Evolutionary conservation across 2,329 filamentous ascomycete genomes (phyloP).

Genomic region (Aspergillus sp.): DNA sequence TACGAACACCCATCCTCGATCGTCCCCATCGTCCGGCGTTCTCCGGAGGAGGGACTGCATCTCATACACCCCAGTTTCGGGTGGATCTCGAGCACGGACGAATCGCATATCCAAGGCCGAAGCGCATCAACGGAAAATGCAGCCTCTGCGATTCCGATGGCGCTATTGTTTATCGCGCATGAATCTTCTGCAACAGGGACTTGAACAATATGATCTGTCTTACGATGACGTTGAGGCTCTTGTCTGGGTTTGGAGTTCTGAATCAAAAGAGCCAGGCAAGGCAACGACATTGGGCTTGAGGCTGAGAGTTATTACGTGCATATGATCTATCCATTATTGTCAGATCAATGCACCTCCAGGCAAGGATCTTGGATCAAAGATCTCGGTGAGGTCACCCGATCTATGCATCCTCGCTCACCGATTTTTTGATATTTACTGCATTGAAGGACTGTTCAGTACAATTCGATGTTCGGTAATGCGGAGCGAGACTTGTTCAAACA

Average conservation of each 20-base stretch:
- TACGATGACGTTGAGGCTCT: not conserved
- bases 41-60: not conserved
- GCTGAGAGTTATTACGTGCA: conserved; percentile 2
- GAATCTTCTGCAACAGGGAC: not conserved
- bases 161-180: not conserved
- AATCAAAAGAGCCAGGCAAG: not conserved
- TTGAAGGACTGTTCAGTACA: not conserved
- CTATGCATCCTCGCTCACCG: not conserved
- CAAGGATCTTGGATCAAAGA: not conserved
- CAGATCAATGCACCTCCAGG: not conserved
- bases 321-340: conserved; percentile 1
- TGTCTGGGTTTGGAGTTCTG: not conserved
- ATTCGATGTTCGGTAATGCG: not conserved
- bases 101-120: not conserved
- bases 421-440: not conserved
- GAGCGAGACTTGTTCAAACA: not conserved
- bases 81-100: not conserved
- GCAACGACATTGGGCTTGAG: not conserved
- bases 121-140: not conserved
- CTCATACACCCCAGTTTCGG: not conserved
- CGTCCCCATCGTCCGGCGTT: not conserved
- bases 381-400: not conserved
- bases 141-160: not conserved
- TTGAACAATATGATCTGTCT: not conserved
- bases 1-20: not conserved